Base-by-base conservation (phyloP, 2,329 filamentous ascomycete genomes). In the Calonectria ilicicola region DNA sequence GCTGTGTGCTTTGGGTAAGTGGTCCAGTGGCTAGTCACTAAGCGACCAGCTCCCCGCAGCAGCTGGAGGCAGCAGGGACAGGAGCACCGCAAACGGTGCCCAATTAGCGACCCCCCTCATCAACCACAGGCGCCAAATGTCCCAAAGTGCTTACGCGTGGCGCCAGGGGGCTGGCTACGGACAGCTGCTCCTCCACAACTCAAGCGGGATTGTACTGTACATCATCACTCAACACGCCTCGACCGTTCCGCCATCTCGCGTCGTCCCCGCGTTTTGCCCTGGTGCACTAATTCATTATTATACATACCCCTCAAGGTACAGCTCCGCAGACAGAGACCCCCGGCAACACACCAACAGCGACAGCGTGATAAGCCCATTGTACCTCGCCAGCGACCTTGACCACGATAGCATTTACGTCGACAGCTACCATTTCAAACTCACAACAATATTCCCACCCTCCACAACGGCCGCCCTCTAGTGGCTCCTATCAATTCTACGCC, bases 131-230 rank as follows among this genome's bases (percentile, higher is more conserved):
- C 53, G 32, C 53, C 53, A 60, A 38, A 60, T 21, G 53, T 27
- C 53, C 53, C 53, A 60, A 23, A 60, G 53, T 66, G 63, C 63
- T 72, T 60, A 69, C 62, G 51, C 60, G 71, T 70, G 67, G 71
- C 67, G 71, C 67, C 47, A 72, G 62, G 62, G 62, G 69, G 56
- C 38, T 49, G 4, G 21, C 32, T 40, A 19, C 32, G 29, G 26
- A 29, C 53, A 27, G 69, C 46, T 51, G 46, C 35, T 71, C 63
- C 69, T 64, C 49, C 56, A 58, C 69, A 47, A 62, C 46, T 21
- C 9, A 44, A 60, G 68, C 35, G 32, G 51, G 44, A 64, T 71
- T 44, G 46, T 62, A 49, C 53, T 60, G 53, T 60, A 40, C 53
- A 69, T 69, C 58, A 32, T 63, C 69, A 56, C 51, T 58, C 69